phyloP scores from a whole-genome alignment of 2,329 filamentous ascomycete genomes.

The Sarocladium strictum region DNA sequence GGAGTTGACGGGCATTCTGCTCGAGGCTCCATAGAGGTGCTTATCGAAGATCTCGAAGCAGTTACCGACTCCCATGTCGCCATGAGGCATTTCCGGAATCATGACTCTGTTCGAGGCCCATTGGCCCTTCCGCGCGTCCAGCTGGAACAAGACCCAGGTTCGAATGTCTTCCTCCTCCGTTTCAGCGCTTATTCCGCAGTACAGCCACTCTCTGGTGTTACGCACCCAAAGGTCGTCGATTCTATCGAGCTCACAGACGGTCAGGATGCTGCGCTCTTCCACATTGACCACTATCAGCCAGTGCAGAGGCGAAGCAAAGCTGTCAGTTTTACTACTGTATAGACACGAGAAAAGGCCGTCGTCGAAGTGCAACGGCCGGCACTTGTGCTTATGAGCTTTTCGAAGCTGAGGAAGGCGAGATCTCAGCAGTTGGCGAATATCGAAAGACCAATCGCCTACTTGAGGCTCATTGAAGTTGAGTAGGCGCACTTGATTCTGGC shows the following conservation, averaged over 20 bases:
- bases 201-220: constrained; percentile 8
- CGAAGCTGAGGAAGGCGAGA: neutral
- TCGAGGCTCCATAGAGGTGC: constrained; percentile 10
- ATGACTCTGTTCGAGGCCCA: neutral
- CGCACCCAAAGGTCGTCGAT: constrained; percentile 10
- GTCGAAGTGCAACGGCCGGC: constrained; percentile 8
- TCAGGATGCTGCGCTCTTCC: neutral
- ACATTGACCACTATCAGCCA: constrained; percentile 1
- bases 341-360: constrained; percentile 8
- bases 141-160: constrained; percentile 5
- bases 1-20: neutral
- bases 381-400: neutral
- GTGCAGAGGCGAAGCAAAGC: neutral
- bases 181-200: constrained; percentile 7
- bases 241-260: constrained; percentile 6
- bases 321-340: neutral
- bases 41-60: constrained; percentile 11
- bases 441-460: neutral
- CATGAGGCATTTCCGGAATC: neutral
- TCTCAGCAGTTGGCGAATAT: neutral
- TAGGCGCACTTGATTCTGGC: neutral
- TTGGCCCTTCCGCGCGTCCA: neutral
- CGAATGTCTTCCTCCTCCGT: neutral
- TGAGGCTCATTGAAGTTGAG: neutral
- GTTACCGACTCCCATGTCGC: neutral